Conservation (phyloP, 2,329 filamentous ascomycete species). For the Aspergillus carbonarius region DNA sequence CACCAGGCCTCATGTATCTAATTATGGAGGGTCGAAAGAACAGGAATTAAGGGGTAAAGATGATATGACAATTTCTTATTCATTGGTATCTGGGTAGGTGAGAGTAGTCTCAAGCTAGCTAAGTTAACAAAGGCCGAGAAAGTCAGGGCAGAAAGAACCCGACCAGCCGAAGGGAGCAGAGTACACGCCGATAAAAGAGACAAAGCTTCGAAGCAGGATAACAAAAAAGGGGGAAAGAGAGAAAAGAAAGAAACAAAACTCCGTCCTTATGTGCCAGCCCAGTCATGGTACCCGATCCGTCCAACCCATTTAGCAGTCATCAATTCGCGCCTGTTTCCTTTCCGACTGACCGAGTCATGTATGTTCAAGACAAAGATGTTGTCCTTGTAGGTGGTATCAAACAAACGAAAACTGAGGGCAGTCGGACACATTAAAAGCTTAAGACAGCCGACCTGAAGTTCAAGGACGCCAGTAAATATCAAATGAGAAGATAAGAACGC, state of each 20-base stretch:
- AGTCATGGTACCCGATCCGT: conserved; percentile 10
- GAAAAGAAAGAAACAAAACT: conserved; percentile 8
- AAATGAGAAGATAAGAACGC: conserved; percentile 10
- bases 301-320: conserved; percentile 6
- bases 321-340: conserved; percentile 1
- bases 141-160: not conserved
- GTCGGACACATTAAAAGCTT: conserved; percentile 13
- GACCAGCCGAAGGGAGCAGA: not conserved
- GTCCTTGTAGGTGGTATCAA: conserved; percentile 3
- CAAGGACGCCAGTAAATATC: not conserved
- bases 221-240: not conserved
- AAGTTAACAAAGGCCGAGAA: not conserved
- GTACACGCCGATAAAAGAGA: not conserved
- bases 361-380: conserved; percentile 6
- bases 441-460: conserved; percentile 7
- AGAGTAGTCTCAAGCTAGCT: not conserved
- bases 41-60: not conserved
- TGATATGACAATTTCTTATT: not conserved
- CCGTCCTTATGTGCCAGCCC: conserved; percentile 14
- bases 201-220: not conserved
- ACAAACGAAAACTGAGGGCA: conserved; percentile 9
- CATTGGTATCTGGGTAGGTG: conserved; percentile 1
- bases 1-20: too few relatives aligned
- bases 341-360: conserved; percentile 4
- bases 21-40: not conserved